A percentile compares a stretch with the other conserved stretches of the same genome.
These are phyloP conservation scores for Malbranchea cinnamomea DNA, from an alignment of 2,329 filamentous ascomycete species.

Conservation along the genomic window DNA sequence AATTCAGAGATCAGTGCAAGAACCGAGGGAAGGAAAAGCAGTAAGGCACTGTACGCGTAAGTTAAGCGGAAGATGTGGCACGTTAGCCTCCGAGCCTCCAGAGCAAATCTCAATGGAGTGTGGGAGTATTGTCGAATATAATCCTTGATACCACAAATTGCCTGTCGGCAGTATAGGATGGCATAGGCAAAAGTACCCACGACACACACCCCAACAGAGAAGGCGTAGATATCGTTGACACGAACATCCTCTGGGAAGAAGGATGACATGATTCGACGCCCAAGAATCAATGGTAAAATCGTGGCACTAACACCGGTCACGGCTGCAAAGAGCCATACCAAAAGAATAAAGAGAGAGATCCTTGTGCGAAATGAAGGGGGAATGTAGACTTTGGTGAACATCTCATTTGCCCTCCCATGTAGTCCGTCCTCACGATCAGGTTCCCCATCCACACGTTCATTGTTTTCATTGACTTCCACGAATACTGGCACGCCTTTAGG, in stretches of 20 bases:
- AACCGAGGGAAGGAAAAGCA: constrained; percentile 66
- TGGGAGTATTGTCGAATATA: constrained; percentile 14
- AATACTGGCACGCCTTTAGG: constrained; percentile 74
- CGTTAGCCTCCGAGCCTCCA: constrained; percentile 10
- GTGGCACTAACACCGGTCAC: constrained; percentile 73
- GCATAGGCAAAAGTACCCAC: constrained; percentile 55
- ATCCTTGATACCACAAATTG: constrained; percentile 5
- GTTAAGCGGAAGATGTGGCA: constrained; percentile 37
- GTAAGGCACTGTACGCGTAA: constrained; percentile 63
- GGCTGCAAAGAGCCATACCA: constrained; percentile 88
- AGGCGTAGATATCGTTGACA: constrained; percentile 93
- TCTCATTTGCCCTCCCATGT: constrained; percentile 43
- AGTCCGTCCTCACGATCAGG: constrained; percentile 39
- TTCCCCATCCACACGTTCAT: constrained; percentile 48
- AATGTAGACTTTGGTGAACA: constrained; percentile 61
- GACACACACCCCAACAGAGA: constrained; percentile 76
- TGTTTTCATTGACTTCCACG: constrained; percentile 54
- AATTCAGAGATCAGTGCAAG: constrained; percentile 71
- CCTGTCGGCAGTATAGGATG: constrained; percentile 13
- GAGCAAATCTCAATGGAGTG: constrained; percentile 17
- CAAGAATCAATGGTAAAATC: constrained; percentile 72
- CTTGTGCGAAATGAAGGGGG: constrained; percentile 72
- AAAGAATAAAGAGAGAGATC: constrained; percentile 71
- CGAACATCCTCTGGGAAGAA: constrained; percentile 56
- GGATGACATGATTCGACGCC: constrained; percentile 59